Conservation (phyloP, 768 basidiomycete genomes). For the Lactarius psammicola region DNA sequence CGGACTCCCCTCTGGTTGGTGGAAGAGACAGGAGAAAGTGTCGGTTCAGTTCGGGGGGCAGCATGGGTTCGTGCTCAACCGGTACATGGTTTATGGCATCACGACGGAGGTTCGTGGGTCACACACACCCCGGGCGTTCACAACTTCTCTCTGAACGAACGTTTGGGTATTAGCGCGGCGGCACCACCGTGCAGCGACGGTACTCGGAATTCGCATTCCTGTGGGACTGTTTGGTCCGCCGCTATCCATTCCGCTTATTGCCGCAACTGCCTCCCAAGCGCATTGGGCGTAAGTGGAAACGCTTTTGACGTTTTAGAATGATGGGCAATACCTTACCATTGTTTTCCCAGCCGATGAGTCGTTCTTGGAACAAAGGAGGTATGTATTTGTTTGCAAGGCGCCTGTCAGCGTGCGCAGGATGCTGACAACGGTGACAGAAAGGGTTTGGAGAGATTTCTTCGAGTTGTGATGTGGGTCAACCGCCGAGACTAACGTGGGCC, state of each 20-base stretch:
- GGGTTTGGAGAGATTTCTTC: slow-evolving; percentile 76
- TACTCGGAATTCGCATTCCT: slow-evolving; percentile 94
- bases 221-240: slow-evolving; percentile 78
- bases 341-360: slow-evolving; percentile 68
- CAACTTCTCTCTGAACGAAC: slow-evolving; percentile 17
- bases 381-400: slow-evolving; percentile 23
- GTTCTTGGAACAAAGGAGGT: slow-evolving; percentile 91
- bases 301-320: neutral
- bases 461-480: slow-evolving; percentile 66
- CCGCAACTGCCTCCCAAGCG: slow-evolving; percentile 89
- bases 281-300: slow-evolving; percentile 66
- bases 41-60: slow-evolving; percentile 75
- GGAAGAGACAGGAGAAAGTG: slow-evolving; percentile 76
- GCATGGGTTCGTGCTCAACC: slow-evolving; percentile 88
- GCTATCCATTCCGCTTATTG: slow-evolving; percentile 93
- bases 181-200: slow-evolving; percentile 72
- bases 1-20: slow-evolving; percentile 80
- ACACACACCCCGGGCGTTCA: neutral
- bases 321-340: slow-evolving; percentile 16
- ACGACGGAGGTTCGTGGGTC: slow-evolving; percentile 40
- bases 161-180: slow-evolving; percentile 46
- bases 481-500: neutral
- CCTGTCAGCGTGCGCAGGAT: neutral
- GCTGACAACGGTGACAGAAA: slow-evolving; percentile 46
- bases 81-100: slow-evolving; percentile 84